Evolutionary conservation across 1,284 basidiomycete genomes (phyloP).

Genomic region (Mrakiaceae sp.): DNA sequence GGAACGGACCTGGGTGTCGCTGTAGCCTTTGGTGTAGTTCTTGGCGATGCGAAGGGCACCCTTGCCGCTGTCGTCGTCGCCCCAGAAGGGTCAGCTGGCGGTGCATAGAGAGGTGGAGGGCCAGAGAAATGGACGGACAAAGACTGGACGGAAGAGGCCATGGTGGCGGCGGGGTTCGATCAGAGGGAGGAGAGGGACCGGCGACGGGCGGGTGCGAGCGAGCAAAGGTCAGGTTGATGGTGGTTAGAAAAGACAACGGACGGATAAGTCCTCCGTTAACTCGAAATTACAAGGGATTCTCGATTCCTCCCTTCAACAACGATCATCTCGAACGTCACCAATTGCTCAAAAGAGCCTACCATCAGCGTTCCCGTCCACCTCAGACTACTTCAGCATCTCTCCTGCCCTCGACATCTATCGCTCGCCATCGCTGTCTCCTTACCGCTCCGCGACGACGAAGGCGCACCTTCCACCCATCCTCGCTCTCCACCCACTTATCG

Average conservation of each 20-base stretch:
- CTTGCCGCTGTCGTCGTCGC: conserved; percentile 6
- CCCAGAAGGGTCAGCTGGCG: background rate
- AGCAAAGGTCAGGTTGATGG: background rate
- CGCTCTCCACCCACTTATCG: background rate
- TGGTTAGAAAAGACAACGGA: background rate
- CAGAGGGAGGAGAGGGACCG: background rate
- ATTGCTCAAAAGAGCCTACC: too few species aligned
- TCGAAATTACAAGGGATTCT: too few species aligned
- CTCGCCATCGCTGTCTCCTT: background rate
- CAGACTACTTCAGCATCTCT: too few species aligned
- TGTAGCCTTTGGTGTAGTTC: conserved; percentile 91
- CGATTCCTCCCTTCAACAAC: too few species aligned
- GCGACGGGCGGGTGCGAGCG: background rate
- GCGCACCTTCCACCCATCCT: background rate
- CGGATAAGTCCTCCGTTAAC: too few species aligned
- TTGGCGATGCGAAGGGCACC: conserved; percentile 16
- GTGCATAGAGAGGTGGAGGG: background rate
- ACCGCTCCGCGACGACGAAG: background rate
- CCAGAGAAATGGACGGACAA: background rate
- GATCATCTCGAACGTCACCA: too few species aligned
- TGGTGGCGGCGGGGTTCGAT: background rate
- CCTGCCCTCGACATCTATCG: too few species aligned
- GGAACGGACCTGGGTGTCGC: conserved; percentile 46
- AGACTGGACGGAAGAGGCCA: background rate
- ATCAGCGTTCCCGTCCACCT: too few species aligned